A percentile compares a stretch with the other conserved stretches of the same genome.
These are phyloP conservation scores for Metschnikowia lachancei DNA, from an alignment of 805 yeast genomes.

Conservation along the genomic window DNA sequence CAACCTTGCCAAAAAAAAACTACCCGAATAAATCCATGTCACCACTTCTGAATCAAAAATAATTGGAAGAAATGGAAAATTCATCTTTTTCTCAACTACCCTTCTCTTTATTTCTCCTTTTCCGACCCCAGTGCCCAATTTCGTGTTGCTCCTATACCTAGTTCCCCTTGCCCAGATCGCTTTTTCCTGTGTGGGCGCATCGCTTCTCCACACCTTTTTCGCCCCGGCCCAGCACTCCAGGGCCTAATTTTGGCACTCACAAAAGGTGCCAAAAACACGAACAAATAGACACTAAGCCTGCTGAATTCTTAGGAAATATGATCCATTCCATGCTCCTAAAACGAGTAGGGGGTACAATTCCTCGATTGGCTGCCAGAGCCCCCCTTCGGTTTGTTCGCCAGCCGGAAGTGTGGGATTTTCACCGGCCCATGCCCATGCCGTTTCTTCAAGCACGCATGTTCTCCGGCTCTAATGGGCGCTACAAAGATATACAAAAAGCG, in stretches of 20 bases:
- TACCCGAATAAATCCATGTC: too few relatives aligned
- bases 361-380: background rate
- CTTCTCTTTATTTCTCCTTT: too few relatives aligned
- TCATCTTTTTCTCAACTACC: too few relatives aligned
- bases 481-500: background rate
- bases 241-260: too few relatives aligned
- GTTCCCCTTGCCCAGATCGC: too few relatives aligned
- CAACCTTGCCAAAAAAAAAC: background rate
- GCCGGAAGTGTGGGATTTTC: background rate
- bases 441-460: background rate
- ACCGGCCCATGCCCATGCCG: background rate
- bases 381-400: background rate
- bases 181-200: conserved; percentile 1
- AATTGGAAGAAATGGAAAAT: too few relatives aligned
- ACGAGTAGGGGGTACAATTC: background rate
- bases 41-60: too few relatives aligned
- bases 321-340: background rate
- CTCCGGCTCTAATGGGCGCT: background rate
- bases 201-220: conserved; percentile 10
- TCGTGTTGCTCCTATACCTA: too few relatives aligned
- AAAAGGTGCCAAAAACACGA: background rate
- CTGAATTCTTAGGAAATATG: background rate
- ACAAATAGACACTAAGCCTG: background rate
- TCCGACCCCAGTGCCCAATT: too few relatives aligned
- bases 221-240: background rate